Conservation (phyloP, 495 filamentous ascomycete genomes). For the Staphylotrichum longicolle region DNA sequence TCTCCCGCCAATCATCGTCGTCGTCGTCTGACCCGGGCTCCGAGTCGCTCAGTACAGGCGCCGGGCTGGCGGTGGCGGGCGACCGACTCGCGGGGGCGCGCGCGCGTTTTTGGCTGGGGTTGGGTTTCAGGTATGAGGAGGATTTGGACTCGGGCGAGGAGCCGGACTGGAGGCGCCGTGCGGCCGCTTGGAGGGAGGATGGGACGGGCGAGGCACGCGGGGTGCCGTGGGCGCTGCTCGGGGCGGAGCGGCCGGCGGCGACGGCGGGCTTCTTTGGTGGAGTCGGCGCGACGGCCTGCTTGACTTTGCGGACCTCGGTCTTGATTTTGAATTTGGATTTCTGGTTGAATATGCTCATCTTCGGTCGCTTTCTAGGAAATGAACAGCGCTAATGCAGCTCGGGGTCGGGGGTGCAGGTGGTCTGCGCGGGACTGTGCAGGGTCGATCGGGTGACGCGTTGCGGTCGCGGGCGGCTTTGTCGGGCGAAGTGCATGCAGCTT, state of each 20-base stretch:
- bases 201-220: slow-evolving; percentile 17
- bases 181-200: slow-evolving; percentile 4
- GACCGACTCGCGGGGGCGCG: slow-evolving; percentile 18
- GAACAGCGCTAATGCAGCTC: neutral
- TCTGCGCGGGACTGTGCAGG: neutral
- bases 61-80: slow-evolving; percentile 31
- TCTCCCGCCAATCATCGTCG: slow-evolving; percentile 37
- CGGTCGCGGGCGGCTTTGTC: neutral
- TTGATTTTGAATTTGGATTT: slow-evolving; percentile 40
- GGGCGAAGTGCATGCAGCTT: too few relatives aligned
- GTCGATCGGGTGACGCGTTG: neutral
- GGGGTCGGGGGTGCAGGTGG: neutral
- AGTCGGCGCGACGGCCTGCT: slow-evolving; percentile 27
- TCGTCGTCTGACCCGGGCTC: slow-evolving; percentile 34
- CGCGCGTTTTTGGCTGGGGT: slow-evolving; percentile 32
- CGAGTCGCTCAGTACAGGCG: slow-evolving; percentile 26
- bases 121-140: neutral
- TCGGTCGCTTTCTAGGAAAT: neutral
- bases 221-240: slow-evolving; percentile 10
- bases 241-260: slow-evolving; percentile 2
- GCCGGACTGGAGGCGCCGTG: slow-evolving; percentile 13
- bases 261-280: slow-evolving; percentile 20
- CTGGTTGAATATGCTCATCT: slow-evolving; percentile 40
- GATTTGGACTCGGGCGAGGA: slow-evolving; percentile 5
- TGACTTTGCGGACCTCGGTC: slow-evolving; percentile 33